Evolutionary conservation across 345 rosid genomes (phyloP).

Genomic region (Cardamine occulta): DNA sequence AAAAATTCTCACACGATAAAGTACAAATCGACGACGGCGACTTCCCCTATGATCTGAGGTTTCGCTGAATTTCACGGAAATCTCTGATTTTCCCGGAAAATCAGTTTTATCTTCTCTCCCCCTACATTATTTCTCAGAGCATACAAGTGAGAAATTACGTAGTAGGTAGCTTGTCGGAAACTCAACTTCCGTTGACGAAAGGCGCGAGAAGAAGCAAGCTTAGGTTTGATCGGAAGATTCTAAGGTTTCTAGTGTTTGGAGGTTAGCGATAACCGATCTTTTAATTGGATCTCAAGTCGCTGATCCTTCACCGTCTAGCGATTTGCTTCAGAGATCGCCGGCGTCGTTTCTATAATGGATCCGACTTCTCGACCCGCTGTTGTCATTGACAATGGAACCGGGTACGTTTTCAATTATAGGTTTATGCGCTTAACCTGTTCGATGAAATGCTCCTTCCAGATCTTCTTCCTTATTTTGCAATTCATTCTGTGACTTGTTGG

Average conservation of each 20-base stretch:
- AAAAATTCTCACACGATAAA: constrained; percentile 10
- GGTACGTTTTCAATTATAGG: constrained; percentile 50
- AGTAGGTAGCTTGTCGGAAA: constrained; percentile 16
- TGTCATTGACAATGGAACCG: constrained; percentile 98
- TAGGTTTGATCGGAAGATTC: constrained; percentile 23
- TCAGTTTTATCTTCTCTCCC: neutral
- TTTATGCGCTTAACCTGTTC: constrained; percentile 43
- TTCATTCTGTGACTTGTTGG: neutral
- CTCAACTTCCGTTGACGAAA: constrained; percentile 32
- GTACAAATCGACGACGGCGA: constrained; percentile 40
- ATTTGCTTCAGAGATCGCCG: constrained; percentile 19
- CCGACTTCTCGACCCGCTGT: constrained; percentile 91
- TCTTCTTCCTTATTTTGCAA: neutral
- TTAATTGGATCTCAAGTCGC: constrained; percentile 51
- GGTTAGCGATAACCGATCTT: constrained; percentile 24
- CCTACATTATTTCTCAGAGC: constrained; percentile 15
- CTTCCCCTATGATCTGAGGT: constrained; percentile 34
- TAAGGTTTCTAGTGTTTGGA: neutral
- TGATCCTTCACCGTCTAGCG: constrained; percentile 50
- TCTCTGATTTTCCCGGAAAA: constrained; percentile 23
- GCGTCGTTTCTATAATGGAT: constrained; percentile 58
- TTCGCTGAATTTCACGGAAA: constrained; percentile 27
- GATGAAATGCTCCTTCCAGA: constrained; percentile 46
- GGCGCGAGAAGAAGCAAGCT: constrained; percentile 23
- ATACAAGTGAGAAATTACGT: constrained; percentile 7